Conservation (phyloP, 805 yeast genomes). For the Ogataea corticis region DNA sequence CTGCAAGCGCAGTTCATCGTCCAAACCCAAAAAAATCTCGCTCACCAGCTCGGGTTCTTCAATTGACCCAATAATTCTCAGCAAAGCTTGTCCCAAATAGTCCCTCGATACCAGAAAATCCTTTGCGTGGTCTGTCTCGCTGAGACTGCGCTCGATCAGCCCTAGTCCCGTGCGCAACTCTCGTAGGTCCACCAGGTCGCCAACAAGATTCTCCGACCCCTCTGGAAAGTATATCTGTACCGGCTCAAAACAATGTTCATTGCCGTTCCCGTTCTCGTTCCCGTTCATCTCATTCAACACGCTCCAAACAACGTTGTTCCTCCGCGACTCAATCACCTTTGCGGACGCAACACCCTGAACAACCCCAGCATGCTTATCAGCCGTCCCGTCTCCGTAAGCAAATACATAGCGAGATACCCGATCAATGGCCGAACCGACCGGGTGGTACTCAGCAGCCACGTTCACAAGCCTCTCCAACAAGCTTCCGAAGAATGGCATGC, state of each 20-base stretch:
- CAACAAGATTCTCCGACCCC: conserved; percentile 5
- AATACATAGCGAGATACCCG: background rate
- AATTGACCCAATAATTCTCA: conserved; percentile 16
- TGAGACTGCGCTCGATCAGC: conserved; percentile 20
- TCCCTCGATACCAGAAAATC: conserved; percentile 12
- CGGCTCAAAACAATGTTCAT: conserved; percentile 1
- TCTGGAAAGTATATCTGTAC: background rate
- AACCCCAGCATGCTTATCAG: background rate
- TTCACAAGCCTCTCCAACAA: background rate
- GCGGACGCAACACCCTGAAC: conserved; percentile 2
- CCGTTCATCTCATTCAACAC: background rate
- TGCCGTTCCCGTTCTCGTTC: background rate
- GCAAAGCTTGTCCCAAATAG: conserved; percentile 18
- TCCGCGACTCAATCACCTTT: conserved; percentile 10
- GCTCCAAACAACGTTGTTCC: conserved; percentile 3
- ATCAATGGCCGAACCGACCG: background rate
- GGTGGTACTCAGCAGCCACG: background rate
- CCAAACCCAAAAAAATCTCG: conserved; percentile 12
- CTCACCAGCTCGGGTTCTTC: conserved; percentile 10
- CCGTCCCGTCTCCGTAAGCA: background rate
- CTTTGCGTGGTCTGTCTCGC: conserved; percentile 14
- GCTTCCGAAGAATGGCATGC: no score
- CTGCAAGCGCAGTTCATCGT: conserved; percentile 17
- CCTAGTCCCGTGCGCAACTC: conserved; percentile 16
- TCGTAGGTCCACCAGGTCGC: conserved; percentile 6